Evolutionary conservation across 1,284 basidiomycete genomes (phyloP).

Genomic region (Leccinum proliferum): DNA sequence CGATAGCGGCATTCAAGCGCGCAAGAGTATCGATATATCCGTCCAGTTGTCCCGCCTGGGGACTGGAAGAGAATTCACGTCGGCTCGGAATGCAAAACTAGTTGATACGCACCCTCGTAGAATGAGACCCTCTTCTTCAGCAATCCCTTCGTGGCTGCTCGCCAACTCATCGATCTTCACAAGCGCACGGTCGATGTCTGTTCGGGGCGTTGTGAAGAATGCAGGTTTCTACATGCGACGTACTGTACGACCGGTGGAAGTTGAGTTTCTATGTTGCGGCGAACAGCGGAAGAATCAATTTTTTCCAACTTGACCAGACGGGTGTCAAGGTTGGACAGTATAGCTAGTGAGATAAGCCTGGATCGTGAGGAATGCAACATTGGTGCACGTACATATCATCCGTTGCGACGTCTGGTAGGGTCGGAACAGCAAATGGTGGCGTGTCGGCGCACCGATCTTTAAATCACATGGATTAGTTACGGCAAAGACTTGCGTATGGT

Average conservation of each 20-base stretch:
- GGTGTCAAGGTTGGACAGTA: constrained; percentile 73
- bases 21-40: constrained; percentile 67
- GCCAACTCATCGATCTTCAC: constrained; percentile 73
- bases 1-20: constrained; percentile 70
- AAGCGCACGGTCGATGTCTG: constrained; percentile 75
- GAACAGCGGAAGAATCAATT: constrained; percentile 71
- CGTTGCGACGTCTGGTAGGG: constrained; percentile 71
- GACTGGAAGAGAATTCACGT: constrained; percentile 35
- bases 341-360: constrained; percentile 42
- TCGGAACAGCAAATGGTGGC: too few species aligned
- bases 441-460: too few species aligned
- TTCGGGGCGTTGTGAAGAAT: constrained; percentile 5
- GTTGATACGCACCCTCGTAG: constrained; percentile 53
- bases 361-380: not conserved
- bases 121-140: constrained; percentile 71
- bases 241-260: constrained; percentile 61
- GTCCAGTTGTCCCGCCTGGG: constrained; percentile 60
- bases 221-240: constrained; percentile 16
- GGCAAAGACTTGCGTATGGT: too few species aligned
- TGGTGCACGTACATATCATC: constrained; percentile 64
- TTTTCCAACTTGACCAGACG: constrained; percentile 76
- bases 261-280: constrained; percentile 71
- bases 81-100: constrained; percentile 1
- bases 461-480: too few species aligned
- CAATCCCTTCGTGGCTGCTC: constrained; percentile 69